phyloP scores from a whole-genome alignment of 345 rosid species.

The Streptanthus diversifolius region DNA sequence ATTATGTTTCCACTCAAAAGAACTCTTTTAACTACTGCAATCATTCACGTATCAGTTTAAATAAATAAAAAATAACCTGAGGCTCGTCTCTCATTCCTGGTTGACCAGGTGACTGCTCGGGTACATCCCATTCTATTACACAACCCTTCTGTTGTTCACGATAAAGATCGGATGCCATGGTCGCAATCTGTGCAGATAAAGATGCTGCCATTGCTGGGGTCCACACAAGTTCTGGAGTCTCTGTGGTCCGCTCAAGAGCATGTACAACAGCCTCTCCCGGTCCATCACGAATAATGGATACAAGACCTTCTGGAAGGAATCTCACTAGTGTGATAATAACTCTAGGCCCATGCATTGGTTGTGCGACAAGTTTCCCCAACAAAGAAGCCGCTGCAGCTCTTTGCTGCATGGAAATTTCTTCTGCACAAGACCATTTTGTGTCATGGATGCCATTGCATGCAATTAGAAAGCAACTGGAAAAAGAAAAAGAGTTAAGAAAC shows the following conservation, averaged over 20 bases:
- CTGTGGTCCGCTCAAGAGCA: conserved; percentile 87
- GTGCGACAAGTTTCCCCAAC: conserved; percentile 93
- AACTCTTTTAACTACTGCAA: neutral
- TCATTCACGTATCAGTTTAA: neutral
- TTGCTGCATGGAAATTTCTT: conserved; percentile 91
- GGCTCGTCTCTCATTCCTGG: conserved; percentile 91
- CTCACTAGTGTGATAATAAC: conserved; percentile 94
- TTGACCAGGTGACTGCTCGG: conserved; percentile 92
- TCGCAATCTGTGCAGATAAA: conserved; percentile 87
- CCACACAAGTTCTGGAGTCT: conserved; percentile 99
- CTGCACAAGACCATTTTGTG: conserved; percentile 49
- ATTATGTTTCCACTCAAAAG: neutral
- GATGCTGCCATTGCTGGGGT: conserved; percentile 99
- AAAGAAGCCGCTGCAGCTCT: conserved; percentile 95
- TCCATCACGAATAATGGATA: conserved; percentile 92
- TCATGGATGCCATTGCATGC: conserved; percentile 19
- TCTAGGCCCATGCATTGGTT: conserved; percentile 99
- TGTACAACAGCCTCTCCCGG: conserved; percentile 97
- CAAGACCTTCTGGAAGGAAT: conserved; percentile 95
- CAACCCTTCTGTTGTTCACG: conserved; percentile 95
- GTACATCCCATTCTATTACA: conserved; percentile 94
- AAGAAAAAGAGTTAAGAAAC: conserved; percentile 21
- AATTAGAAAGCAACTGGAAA: conserved; percentile 1
- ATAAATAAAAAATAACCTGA: conserved; percentile 49
- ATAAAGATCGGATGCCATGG: conserved; percentile 90